Conservation (phyloP, 2,329 filamentous ascomycete genomes). For the Sporothrix pallida region DNA sequence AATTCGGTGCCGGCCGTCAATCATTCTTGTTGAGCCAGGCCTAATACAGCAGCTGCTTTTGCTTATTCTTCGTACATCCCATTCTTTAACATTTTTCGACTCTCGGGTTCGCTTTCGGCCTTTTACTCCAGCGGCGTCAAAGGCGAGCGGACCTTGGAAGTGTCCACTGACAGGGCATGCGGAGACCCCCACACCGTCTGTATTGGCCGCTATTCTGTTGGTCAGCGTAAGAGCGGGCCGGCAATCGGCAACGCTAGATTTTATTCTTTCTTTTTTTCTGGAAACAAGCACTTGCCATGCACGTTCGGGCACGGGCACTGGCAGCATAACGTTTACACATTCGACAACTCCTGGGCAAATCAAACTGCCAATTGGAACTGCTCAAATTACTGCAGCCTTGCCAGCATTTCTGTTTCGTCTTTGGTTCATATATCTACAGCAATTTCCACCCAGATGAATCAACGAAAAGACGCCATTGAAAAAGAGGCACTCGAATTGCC, state of each 20-base stretch:
- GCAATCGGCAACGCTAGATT: slow-evolving; percentile 21
- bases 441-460: neutral
- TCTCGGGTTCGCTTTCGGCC: slow-evolving; percentile 13
- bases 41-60: slow-evolving; percentile 11
- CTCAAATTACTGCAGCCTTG: neutral
- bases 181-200: neutral
- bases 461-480: neutral
- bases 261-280: neutral
- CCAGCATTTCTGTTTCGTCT: neutral
- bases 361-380: too few relatives aligned
- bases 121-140: neutral
- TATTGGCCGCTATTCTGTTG: neutral
- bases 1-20: slow-evolving; percentile 10
- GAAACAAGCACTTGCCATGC: slow-evolving; percentile 2
- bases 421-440: slow-evolving; percentile 5
- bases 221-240: slow-evolving; percentile 20
- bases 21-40: neutral
- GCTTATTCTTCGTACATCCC: neutral
- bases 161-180: neutral
- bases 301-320: neutral
- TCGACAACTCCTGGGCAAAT: neutral
- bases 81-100: neutral
- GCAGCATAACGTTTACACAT: neutral
- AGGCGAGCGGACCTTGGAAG: neutral
- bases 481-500: neutral